Evolutionary conservation across 1,284 basidiomycete species (phyloP), one percentile per base, ranked within the genome.

Genomic region (Vanrija humicola): DNA sequence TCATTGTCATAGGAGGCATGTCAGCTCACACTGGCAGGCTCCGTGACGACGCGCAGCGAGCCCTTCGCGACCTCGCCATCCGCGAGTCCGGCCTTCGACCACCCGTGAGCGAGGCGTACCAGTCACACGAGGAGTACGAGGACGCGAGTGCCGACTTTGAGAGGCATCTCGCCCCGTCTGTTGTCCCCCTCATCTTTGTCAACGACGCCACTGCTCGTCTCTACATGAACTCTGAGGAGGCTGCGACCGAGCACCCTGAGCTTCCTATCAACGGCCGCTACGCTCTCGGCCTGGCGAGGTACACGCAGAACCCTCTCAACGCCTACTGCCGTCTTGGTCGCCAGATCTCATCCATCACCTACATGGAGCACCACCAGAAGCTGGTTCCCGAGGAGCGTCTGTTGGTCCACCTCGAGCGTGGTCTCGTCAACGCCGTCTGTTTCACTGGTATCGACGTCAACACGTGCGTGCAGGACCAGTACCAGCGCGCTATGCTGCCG

Each of bases 391-490:
- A 81, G 61, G 95, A 96, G 66, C 94, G 93, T 69, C 79, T 98
- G 21, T 77, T 91, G 51, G 76, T 81, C 15, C 84, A 87, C 9
- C 83, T 98, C 29, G 96, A 99, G 75, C 84, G 90, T 39, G 86
- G 85, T 43, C 78, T 99, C 42, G 90, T 96, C 52, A 92, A 97
- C 68, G 81, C 89, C 18, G 88, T 90, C 58, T 97, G 94, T 77
- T 86, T 85, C 66, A 87, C 93, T 59, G 96, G 96, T 23, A 91
- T 98, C 44, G 94, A 98, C 71, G 89, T 99, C 78, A 98, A 99
- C 73, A 86, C 86, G 28, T 90, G 91, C 29, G 86, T 92, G 26
- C 84, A 84, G 2, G 90, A 96, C 74, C 72, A 85, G 1, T 98
- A 98, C 73, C 89, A 94, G 66, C 87, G 89, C 64, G 82, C 87